Percentiles rank a stretch among this genome's conserved stretches.
Conservation (phyloP, 148 eudicot genomes). For the Diospyros lotus region DNA sequence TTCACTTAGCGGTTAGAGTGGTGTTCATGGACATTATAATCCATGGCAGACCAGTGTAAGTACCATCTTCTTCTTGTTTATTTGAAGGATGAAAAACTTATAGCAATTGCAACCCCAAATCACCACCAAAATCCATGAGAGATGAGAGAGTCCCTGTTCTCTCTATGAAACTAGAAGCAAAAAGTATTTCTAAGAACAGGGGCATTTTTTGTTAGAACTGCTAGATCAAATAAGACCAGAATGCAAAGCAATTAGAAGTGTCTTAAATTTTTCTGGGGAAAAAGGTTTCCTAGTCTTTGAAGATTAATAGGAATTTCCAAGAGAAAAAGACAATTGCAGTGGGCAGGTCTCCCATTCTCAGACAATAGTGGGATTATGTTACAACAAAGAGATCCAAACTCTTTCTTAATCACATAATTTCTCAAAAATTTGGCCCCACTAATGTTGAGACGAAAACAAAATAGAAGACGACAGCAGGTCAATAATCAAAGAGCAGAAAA, state of each 20-base stretch:
- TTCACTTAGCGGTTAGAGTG: background rate
- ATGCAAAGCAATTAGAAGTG: background rate
- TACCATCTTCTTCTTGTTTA: background rate
- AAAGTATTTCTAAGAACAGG: background rate
- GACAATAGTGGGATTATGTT: background rate
- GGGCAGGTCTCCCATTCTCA: background rate
- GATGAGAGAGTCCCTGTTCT: no score
- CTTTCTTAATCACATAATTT: background rate
- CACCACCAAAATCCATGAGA: no score
- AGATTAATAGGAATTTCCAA: background rate
- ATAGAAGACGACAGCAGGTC: constrained; percentile 7
- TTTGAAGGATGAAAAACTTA: background rate
- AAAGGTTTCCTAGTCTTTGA: background rate
- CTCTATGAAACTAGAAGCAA: background rate
- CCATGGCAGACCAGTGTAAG: background rate
- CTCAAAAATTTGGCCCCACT: background rate
- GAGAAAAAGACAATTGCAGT: background rate
- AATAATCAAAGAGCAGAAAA: constrained; percentile 3
- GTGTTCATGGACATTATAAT: background rate
- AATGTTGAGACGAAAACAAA: background rate
- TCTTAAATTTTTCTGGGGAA: background rate
- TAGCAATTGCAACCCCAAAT: no score
- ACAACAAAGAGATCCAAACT: background rate
- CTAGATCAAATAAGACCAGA: background rate
- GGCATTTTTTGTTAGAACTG: background rate